Evolutionary conservation across 305 asterid species (phyloP).

Genomic region (Rubia balearica): DNA sequence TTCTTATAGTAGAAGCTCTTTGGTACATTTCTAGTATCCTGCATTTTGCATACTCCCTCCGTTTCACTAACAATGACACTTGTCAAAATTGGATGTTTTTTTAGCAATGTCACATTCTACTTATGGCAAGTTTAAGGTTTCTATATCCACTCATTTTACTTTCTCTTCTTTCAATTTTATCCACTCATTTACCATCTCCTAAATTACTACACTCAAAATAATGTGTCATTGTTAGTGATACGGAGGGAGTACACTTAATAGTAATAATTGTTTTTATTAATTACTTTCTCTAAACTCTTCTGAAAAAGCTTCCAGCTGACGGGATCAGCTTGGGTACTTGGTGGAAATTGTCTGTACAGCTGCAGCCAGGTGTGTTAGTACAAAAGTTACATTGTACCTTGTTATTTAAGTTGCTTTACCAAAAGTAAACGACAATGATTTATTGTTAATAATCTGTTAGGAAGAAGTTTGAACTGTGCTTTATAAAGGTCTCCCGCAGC

Average conservation of each 20-base stretch:
- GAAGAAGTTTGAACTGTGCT: not conserved
- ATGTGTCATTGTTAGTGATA: too few relatives aligned
- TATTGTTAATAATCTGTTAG: not conserved
- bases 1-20: not conserved
- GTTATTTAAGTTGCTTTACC: not conserved
- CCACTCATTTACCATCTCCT: too few relatives aligned
- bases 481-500: not conserved
- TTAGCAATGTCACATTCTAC: too few relatives aligned
- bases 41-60: not conserved
- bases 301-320: conserved; percentile 48
- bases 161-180: too few relatives aligned
- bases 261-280: conserved; percentile 12
- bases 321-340: conserved; percentile 86
- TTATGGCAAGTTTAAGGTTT: too few relatives aligned
- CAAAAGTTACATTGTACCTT: not conserved
- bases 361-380: conserved; percentile 67
- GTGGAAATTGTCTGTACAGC: conserved; percentile 76
- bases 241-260: too few relatives aligned
- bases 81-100: too few relatives aligned
- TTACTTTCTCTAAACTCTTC: conserved; percentile 19
- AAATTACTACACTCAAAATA: too few relatives aligned
- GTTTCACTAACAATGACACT: too few relatives aligned
- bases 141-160: too few relatives aligned
- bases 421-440: not conserved
- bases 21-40: not conserved